phyloP scores from a whole-genome alignment of 2,329 filamentous ascomycete species.

The Fusarium globosum region DNA sequence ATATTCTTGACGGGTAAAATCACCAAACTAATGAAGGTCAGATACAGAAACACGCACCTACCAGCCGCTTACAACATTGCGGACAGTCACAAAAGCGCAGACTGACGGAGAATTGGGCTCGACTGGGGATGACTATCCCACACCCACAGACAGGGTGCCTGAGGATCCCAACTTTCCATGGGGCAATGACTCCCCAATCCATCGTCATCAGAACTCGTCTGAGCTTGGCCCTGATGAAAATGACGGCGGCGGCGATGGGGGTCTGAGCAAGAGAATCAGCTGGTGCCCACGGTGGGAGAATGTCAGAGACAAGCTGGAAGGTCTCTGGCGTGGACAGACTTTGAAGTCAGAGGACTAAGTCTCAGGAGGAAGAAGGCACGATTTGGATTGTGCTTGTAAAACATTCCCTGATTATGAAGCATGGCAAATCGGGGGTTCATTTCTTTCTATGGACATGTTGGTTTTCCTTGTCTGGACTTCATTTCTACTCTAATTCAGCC shows the following conservation, averaged over 20 bases:
- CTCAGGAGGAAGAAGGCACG: not conserved
- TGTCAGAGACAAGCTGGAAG: constrained; percentile 23
- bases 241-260: constrained; percentile 14
- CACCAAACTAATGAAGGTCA: constrained; percentile 10
- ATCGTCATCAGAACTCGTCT: constrained; percentile 50
- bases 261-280: constrained; percentile 3
- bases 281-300: constrained; percentile 33
- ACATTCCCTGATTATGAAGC: not conserved
- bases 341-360: constrained; percentile 14
- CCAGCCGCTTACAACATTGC: constrained; percentile 35
- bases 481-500: constrained; percentile 31
- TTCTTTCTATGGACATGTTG: constrained; percentile 10
- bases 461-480: constrained; percentile 21
- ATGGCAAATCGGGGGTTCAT: not conserved
- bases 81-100: constrained; percentile 31
- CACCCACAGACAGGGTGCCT: constrained; percentile 38
- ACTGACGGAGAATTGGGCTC: constrained; percentile 7
- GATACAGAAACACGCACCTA: constrained; percentile 12
- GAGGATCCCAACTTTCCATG: constrained; percentile 51
- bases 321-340: constrained; percentile 20
- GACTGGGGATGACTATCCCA: constrained; percentile 22
- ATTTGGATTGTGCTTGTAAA: constrained; percentile 5
- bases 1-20: not conserved
- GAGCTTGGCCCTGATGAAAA: constrained; percentile 39
- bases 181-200: constrained; percentile 51